Evolutionary conservation across 2,329 filamentous ascomycete genomes (phyloP).

Genomic region (Calonectria honghensis): DNA sequence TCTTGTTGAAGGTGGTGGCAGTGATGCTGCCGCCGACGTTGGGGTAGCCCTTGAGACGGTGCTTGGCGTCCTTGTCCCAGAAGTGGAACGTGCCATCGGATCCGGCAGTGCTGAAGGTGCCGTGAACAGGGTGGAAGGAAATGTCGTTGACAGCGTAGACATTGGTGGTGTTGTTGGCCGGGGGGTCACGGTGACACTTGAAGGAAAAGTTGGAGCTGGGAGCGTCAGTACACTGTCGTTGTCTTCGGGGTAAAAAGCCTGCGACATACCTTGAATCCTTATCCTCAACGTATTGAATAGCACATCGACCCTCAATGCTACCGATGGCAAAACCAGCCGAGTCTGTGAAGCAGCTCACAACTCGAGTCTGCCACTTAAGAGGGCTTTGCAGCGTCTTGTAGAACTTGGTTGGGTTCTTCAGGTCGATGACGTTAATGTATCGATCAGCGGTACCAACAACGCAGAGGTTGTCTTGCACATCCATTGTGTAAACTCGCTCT

Average conservation of each 20-base stretch:
- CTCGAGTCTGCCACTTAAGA: conserved; percentile 97
- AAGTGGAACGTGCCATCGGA: conserved; percentile 97
- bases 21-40: conserved; percentile 90
- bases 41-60: conserved; percentile 91
- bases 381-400: conserved; percentile 98
- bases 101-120: conserved; percentile 98
- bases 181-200: conserved; percentile 95
- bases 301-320: conserved; percentile 96
- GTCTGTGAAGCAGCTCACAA: conserved; percentile 96
- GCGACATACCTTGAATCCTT: conserved; percentile 83
- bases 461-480: conserved; percentile 89
- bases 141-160: conserved; percentile 98
- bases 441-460: conserved; percentile 96
- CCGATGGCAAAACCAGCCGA: conserved; percentile 94
- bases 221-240: conserved; percentile 37
- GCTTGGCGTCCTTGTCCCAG: conserved; percentile 95
- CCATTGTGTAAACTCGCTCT: conserved; percentile 92
- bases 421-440: conserved; percentile 96
- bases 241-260: no score
- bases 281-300: conserved; percentile 98
- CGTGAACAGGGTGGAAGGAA: conserved; percentile 96
- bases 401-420: conserved; percentile 90
- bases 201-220: conserved; percentile 96
- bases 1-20: conserved; percentile 92
- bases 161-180: conserved; percentile 85